A percentile compares a stretch with the other conserved stretches of the same genome.
These are phyloP conservation scores for Colletotrichum costaricense DNA, from an alignment of 2,329 filamentous ascomycete species.

Conservation along the genomic window DNA sequence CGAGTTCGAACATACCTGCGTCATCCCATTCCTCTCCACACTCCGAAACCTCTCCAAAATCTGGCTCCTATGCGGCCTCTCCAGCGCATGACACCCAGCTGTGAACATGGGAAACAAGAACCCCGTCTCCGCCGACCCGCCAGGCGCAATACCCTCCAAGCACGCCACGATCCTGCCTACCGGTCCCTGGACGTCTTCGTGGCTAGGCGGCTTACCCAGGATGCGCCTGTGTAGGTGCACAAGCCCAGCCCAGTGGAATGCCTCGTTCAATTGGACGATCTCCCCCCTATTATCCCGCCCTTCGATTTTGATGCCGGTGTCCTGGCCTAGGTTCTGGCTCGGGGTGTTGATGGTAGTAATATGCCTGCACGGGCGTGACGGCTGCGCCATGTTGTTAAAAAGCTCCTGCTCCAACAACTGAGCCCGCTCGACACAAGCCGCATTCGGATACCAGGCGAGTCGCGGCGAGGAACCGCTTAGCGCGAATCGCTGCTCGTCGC, in stretches of 20 bases:
- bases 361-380: conserved; percentile 55
- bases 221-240: conserved; percentile 82
- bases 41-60: conserved; percentile 74
- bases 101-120: conserved; percentile 86
- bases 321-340: conserved; percentile 45
- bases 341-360: conserved; percentile 35
- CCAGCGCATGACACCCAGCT: conserved; percentile 78
- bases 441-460: conserved; percentile 67
- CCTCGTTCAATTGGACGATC: conserved; percentile 78
- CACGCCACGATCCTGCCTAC: conserved; percentile 73
- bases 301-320: conserved; percentile 59
- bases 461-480: conserved; percentile 45
- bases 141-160: conserved; percentile 70
- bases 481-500: conserved; percentile 74
- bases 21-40: conserved; percentile 81
- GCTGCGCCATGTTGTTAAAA: conserved; percentile 61
- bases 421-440: conserved; percentile 66
- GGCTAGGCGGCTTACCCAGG: conserved; percentile 67
- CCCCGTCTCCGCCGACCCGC: conserved; percentile 79
- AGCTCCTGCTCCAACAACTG: conserved; percentile 71
- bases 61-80: conserved; percentile 64
- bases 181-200: conserved; percentile 71
- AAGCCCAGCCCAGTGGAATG: conserved; percentile 83
- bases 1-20: conserved; percentile 64
- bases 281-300: conserved; percentile 60